Base-by-base conservation (phyloP, 2,329 filamentous ascomycete genomes). In the Eutypella sp. region DNA sequence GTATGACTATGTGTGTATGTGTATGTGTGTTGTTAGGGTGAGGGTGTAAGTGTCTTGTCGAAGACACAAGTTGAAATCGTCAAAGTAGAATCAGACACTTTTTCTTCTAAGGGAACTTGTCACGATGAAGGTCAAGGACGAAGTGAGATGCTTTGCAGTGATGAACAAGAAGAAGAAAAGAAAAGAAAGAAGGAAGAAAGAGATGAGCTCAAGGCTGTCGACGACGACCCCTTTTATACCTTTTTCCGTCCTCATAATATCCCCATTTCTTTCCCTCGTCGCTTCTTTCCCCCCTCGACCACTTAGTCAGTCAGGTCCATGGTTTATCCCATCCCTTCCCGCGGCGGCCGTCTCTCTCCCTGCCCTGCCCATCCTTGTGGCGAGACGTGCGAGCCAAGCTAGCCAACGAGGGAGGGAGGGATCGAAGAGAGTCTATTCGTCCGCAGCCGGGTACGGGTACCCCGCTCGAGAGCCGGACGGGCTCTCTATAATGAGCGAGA, bases 161-260 rank as follows among this genome's bases (percentile, higher is more conserved):
- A 16, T 40, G 22, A 34, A 19, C 40, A 53, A 54, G 58, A 60
- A 53, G 58, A 55, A 68, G 66, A 66, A 66, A 52, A 63, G 53
- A 55, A 63, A 68, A 67, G 57, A 66, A 68, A 74, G 70, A 69
- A 78, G 73, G 71, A 77, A 74, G 68, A 70, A 78, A 64, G 65
- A 69, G 62, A 62, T 47, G 52, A 51, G 57, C 57, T 59, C 59
- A 66, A 63, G 36, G 59, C 65, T 56, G 71, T 74, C 67, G 67
- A 76, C 67, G 65, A 67, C 62, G 59, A 61, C 63, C 66, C 77
- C 69, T 81, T 84, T 84, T 84, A 84, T 84, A 84, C 70, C 73
- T 78, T 73, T 78, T 63, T 39, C 20, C 16, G 11, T 61, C 11
- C 36, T 39, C 20, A 34, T 16, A 34, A n/a, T 34, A 18, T 22